A percentile compares a stretch with the other conserved stretches of the same genome.
Evolutionary conservation across 768 basidiomycete genomes (phyloP).

Genomic region (Kwoniella newhampshirensis): DNA sequence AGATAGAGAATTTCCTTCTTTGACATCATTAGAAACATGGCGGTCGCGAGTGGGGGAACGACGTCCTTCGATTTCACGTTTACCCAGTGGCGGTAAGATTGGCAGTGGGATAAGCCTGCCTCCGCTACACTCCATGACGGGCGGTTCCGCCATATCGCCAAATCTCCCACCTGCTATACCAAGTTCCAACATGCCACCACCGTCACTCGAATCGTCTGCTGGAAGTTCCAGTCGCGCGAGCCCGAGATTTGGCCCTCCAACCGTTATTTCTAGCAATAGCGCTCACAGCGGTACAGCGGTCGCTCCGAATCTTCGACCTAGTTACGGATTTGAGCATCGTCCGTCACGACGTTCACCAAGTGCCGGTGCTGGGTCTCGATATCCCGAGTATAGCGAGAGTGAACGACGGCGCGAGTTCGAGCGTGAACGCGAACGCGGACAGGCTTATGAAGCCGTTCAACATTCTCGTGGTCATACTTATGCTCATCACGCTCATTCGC

Average conservation of each 20-base stretch:
- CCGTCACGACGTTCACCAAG: constrained; percentile 6
- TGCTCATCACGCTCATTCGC: neutral
- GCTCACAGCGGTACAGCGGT: too few relatives aligned
- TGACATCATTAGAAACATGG: constrained; percentile 8
- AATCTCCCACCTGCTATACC: constrained; percentile 6
- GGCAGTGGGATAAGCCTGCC: constrained; percentile 10
- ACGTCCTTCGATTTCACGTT: constrained; percentile 11
- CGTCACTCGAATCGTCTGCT: constrained; percentile 1
- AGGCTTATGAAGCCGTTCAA: constrained; percentile 3
- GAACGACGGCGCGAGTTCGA: neutral
- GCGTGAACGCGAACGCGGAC: constrained; percentile 1
- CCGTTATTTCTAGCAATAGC: neutral
- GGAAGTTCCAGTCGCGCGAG: constrained; percentile 5
- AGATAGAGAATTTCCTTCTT: constrained; percentile 14
- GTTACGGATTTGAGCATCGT: constrained; percentile 1
- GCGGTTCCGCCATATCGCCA: constrained; percentile 4
- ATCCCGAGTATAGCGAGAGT: neutral
- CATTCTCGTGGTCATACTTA: neutral
- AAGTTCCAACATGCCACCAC: neutral
- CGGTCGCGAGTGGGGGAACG: neutral
- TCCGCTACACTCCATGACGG: constrained; percentile 15
- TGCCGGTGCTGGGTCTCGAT: constrained; percentile 4
- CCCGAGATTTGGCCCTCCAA: constrained; percentile 8
- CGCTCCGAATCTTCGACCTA: constrained; percentile 1
- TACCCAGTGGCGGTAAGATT: neutral